Evolutionary conservation across 768 basidiomycete genomes (phyloP).

Genomic region (Leccinum subtestaceum): DNA sequence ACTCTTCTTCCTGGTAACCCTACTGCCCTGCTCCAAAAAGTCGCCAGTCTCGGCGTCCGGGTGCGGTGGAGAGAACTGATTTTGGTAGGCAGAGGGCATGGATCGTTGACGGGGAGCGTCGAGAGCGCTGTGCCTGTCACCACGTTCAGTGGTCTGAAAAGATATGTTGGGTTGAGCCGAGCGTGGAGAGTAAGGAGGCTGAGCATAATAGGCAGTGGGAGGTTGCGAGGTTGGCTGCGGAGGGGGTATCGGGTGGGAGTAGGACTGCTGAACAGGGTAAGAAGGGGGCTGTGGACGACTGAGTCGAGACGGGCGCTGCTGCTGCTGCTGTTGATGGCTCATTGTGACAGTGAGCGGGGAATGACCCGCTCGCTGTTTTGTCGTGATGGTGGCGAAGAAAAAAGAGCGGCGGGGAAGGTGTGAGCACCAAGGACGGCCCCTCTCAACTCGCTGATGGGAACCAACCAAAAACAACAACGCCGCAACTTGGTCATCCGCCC

Average conservation of each 20-base stretch:
- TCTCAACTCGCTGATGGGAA: constrained; percentile 2
- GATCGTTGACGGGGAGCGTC: constrained; percentile 52
- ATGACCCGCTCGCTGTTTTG: constrained; percentile 4
- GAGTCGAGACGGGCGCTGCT: constrained; percentile 34
- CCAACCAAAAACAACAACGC: constrained; percentile 3
- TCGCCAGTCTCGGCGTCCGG: constrained; percentile 33
- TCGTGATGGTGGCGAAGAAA: constrained; percentile 1
- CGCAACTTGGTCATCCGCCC: background rate
- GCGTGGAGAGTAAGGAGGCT: constrained; percentile 20
- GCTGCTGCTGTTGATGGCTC: constrained; percentile 43
- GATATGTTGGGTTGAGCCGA: constrained; percentile 48
- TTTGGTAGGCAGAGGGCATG: constrained; percentile 45
- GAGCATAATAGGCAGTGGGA: constrained; percentile 15
- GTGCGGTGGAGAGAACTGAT: constrained; percentile 41
- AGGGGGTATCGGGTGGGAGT: constrained; percentile 19
- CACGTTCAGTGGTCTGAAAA: constrained; percentile 67
- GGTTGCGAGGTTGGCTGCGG: constrained; percentile 20
- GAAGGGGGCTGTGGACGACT: constrained; percentile 36
- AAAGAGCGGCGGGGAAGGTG: constrained; percentile 20
- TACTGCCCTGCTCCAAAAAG: constrained; percentile 45
- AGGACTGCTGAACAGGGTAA: constrained; percentile 33
- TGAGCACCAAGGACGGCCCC: background rate
- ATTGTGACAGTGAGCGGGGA: constrained; percentile 6
- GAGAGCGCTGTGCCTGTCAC: constrained; percentile 59
- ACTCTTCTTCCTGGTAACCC: constrained; percentile 82